A percentile compares a stretch with the other conserved stretches of the same genome.
Conservation (phyloP, 768 basidiomycete genomes). For the Termitomyces sp. region DNA sequence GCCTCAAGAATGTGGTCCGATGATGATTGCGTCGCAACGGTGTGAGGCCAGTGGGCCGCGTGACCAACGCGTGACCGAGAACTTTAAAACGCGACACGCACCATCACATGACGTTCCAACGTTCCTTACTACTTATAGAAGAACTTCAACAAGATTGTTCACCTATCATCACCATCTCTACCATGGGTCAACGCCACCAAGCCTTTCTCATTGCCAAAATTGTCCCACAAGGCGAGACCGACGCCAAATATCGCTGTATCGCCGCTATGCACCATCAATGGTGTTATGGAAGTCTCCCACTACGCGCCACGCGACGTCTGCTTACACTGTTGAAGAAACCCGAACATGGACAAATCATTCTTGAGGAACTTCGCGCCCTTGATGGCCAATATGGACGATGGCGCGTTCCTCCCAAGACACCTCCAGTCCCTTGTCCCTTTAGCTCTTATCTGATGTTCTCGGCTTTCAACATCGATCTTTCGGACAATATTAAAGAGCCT, state of each 20-base stretch:
- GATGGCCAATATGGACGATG: slow-evolving; percentile 26
- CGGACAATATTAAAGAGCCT: slow-evolving; percentile 3
- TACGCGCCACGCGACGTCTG: slow-evolving; percentile 28
- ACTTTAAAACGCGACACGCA: too few species aligned
- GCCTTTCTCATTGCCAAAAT: slow-evolving; percentile 35
- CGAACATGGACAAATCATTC: slow-evolving; percentile 33
- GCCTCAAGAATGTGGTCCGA: too few species aligned
- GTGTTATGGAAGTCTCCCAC: slow-evolving; percentile 33
- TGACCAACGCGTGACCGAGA: too few species aligned
- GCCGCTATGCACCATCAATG: slow-evolving; percentile 37
- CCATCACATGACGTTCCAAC: too few species aligned
- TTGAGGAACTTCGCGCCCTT: slow-evolving; percentile 27
- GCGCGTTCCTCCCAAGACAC: background rate
- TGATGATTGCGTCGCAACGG: too few species aligned
- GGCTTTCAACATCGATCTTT: slow-evolving; percentile 20
- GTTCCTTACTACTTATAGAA: too few species aligned
- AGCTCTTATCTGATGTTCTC: slow-evolving; percentile 24
- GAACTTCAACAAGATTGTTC: too few species aligned
- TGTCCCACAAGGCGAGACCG: slow-evolving; percentile 15
- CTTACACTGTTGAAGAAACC: slow-evolving; percentile 29
- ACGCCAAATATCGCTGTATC: slow-evolving; percentile 35
- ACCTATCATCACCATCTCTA: background rate
- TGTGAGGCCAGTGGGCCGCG: too few species aligned
- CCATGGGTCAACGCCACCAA: slow-evolving; percentile 40
- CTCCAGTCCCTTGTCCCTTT: slow-evolving; percentile 26